Percentiles rank a stretch among this genome's conserved stretches.
Conservation (phyloP, 2,329 filamentous ascomycete species). For the Exserohilum turcica region DNA sequence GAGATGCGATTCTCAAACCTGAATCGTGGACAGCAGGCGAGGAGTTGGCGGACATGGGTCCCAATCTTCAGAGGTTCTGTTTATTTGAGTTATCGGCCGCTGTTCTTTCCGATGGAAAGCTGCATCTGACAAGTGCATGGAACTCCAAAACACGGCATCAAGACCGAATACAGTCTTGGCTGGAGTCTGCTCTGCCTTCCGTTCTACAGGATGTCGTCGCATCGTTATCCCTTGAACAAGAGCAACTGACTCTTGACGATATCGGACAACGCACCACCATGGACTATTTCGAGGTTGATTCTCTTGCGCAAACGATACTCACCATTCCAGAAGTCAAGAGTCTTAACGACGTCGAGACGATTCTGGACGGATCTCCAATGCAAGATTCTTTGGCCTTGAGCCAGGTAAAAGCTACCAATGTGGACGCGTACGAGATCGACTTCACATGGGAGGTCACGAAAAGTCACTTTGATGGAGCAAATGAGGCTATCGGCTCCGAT, state of each 20-base stretch:
- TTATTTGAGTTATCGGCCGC: background rate
- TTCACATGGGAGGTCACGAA: background rate
- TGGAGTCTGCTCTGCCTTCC: background rate
- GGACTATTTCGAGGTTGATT: background rate
- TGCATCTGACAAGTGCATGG: background rate
- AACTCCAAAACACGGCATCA: background rate
- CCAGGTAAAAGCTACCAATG: background rate
- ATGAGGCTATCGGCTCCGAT: background rate
- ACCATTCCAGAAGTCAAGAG: background rate
- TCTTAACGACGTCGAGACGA: background rate
- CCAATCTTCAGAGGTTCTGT: background rate
- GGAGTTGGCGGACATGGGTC: background rate
- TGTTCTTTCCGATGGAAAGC: background rate
- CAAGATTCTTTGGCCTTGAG: background rate
- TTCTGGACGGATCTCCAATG: background rate
- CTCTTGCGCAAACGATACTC: background rate
- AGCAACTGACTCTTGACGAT: background rate
- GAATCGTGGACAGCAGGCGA: background rate
- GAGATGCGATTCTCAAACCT: background rate
- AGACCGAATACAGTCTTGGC: background rate
- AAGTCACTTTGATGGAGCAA: background rate
- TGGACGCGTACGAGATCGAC: background rate
- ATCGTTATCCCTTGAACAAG: background rate
- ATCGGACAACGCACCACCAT: background rate
- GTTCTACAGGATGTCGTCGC: background rate